These are phyloP conservation scores for Mallotus japonicus DNA, from an alignment of 441 rosid genomes.

Conservation along the genomic window DNA sequence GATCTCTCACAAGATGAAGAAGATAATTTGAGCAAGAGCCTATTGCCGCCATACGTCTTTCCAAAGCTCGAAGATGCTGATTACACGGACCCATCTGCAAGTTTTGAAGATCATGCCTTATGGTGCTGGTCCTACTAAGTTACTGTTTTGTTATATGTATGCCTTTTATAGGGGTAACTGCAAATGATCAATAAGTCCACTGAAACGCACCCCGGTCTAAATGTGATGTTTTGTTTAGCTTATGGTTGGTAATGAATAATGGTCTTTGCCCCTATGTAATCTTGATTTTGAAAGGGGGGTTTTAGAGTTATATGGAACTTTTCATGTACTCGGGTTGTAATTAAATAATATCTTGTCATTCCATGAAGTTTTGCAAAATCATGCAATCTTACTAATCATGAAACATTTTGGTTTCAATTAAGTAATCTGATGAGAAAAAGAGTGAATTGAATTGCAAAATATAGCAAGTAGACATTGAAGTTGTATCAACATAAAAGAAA, in stretches of 20 bases:
- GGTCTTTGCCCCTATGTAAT: conserved; percentile 22
- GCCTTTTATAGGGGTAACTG: conserved; percentile 7
- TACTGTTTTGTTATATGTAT: neutral
- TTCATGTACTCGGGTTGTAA: conserved; percentile 24
- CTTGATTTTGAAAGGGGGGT: neutral
- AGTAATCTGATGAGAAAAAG: no score
- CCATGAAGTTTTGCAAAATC: neutral
- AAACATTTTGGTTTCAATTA: no score
- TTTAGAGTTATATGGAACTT: conserved; percentile 1
- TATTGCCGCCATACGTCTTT: conserved; percentile 35
- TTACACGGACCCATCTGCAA: conserved; percentile 41
- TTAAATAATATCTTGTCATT: conserved; percentile 25
- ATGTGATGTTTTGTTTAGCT: conserved; percentile 25
- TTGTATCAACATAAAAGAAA: neutral
- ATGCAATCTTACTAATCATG: neutral
- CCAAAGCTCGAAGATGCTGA: conserved; percentile 50
- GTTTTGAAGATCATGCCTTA: conserved; percentile 55
- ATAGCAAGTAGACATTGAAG: no score
- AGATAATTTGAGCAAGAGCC: conserved; percentile 46
- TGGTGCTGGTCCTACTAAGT: conserved; percentile 63
- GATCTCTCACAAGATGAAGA: conserved; percentile 63
- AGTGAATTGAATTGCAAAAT: no score
- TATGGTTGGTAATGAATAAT: conserved; percentile 13
- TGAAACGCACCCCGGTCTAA: conserved; percentile 19
- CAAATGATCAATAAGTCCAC: conserved; percentile 25